Evolutionary conservation across 1,139 yeast species (phyloP).

Genomic region (Saccharomyces hybrid): DNA sequence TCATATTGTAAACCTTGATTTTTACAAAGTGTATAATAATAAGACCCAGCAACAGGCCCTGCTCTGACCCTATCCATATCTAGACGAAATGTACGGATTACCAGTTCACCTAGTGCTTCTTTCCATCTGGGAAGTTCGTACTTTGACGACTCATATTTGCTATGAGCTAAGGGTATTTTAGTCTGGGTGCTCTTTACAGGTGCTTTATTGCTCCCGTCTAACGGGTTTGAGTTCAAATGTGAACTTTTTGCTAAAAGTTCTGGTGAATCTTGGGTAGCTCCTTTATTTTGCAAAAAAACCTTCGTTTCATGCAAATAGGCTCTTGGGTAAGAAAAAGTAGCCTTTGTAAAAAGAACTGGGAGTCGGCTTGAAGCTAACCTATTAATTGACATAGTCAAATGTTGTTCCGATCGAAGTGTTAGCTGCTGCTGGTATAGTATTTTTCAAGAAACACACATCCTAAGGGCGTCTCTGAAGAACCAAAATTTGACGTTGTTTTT

Average conservation of each 20-base stretch:
- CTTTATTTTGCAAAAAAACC: constrained; percentile 4
- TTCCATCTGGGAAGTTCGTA: constrained; percentile 63
- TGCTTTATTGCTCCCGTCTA: constrained; percentile 10
- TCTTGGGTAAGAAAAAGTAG: constrained; percentile 1
- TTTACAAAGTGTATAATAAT: constrained; percentile 81
- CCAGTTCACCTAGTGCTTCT: constrained; percentile 62
- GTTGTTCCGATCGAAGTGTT: background rate
- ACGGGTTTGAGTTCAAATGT: constrained; percentile 14
- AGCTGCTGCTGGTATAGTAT: too few species aligned
- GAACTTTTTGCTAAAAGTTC: constrained; percentile 18
- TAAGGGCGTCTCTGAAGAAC: background rate
- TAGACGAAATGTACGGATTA: constrained; percentile 58
- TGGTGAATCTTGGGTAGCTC: constrained; percentile 13
- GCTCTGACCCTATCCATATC: constrained; percentile 92
- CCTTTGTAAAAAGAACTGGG: background rate
- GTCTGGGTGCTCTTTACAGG: background rate
- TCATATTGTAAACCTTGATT: constrained; percentile 73
- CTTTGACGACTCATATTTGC: constrained; percentile 50
- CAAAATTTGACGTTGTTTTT: background rate
- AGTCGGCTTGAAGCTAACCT: background rate
- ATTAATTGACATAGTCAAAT: background rate
- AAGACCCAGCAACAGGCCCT: constrained; percentile 89
- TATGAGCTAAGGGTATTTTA: constrained; percentile 35
- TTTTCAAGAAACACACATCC: too few species aligned
- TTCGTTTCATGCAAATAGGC: constrained; percentile 5